These are phyloP conservation scores for Podaxis carcinomalis DNA, from an alignment of 768 basidiomycete genomes.

Conservation along the genomic window DNA sequence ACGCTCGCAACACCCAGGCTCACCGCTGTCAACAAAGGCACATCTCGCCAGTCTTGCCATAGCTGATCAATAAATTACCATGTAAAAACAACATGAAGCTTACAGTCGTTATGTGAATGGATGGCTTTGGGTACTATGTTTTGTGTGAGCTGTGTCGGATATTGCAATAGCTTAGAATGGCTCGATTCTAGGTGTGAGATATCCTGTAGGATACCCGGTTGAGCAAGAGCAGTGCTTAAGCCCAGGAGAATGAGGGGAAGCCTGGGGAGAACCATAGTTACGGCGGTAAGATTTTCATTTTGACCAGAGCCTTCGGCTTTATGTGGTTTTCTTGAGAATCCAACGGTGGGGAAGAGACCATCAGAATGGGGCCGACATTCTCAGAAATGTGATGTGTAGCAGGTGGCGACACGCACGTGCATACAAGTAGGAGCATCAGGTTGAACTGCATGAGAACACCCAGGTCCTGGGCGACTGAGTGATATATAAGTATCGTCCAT, in stretches of 20 bases:
- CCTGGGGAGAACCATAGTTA: not conserved
- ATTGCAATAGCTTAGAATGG: slow-evolving; percentile 35
- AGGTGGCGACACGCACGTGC: slow-evolving; percentile 1
- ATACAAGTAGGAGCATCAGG: not conserved
- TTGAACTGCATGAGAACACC: not conserved
- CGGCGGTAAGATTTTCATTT: not conserved
- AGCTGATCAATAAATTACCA: not conserved
- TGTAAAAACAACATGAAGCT: slow-evolving; percentile 7
- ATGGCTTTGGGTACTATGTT: slow-evolving; percentile 42
- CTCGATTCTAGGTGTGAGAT: slow-evolving; percentile 21
- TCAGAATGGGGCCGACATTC: not conserved
- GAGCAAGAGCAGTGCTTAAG: not conserved
- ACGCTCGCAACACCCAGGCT: slow-evolving; percentile 47
- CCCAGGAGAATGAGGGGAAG: not conserved
- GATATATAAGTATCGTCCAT: not conserved
- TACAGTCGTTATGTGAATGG: slow-evolving; percentile 57
- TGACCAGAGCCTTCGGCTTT: not conserved
- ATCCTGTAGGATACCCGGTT: slow-evolving; percentile 8
- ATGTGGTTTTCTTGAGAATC: not conserved
- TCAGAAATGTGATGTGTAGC: not conserved
- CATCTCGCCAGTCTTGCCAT: slow-evolving; percentile 45
- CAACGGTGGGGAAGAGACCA: not conserved
- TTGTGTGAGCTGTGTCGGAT: slow-evolving; percentile 46
- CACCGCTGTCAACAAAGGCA: slow-evolving; percentile 43
- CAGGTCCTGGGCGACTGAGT: not conserved